A percentile compares a stretch with the other conserved stretches of the same genome.
phyloP scores from a whole-genome alignment of 2,329 filamentous ascomycete genomes.

The Tolypocladium guangdongense region DNA sequence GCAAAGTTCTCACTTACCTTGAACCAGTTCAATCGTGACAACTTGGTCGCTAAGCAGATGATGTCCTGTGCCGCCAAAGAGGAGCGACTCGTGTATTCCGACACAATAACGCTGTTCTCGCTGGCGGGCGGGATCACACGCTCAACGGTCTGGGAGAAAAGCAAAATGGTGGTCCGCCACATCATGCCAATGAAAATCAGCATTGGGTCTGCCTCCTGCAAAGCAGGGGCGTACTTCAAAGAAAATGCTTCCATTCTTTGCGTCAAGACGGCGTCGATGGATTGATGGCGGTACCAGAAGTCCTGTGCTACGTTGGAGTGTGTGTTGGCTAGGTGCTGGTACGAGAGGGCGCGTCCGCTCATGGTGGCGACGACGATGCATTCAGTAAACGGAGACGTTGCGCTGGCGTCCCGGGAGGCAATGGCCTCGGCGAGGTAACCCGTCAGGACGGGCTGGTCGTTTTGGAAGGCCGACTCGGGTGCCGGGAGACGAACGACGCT shows the following conservation, averaged over 20 bases:
- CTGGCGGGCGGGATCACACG: neutral
- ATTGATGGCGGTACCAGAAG: neutral
- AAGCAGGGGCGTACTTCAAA: neutral
- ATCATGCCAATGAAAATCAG: constrained; percentile 1
- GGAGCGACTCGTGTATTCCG: neutral
- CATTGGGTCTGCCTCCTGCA: neutral
- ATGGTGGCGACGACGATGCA: constrained; percentile 20
- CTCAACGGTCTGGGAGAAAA: neutral
- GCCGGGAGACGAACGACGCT: constrained; percentile 23
- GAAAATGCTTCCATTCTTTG: neutral
- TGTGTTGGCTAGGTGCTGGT: neutral
- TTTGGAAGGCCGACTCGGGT: constrained; percentile 23
- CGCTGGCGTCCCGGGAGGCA: constrained; percentile 8
- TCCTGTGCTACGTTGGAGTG: neutral
- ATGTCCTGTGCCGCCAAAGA: neutral
- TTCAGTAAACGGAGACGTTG: constrained; percentile 20
- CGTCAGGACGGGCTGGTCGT: constrained; percentile 12
- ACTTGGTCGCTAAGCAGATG: neutral
- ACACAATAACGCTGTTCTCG: neutral
- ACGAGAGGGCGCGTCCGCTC: constrained; percentile 2
- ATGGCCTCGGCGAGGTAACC: constrained; percentile 20
- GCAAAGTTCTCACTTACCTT: neutral
- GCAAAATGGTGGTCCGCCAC: neutral
- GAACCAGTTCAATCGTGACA: neutral
- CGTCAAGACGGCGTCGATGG: neutral